Base-by-base conservation (phyloP, 352 stramenopile species). In the Plasmopara muralis region DNA sequence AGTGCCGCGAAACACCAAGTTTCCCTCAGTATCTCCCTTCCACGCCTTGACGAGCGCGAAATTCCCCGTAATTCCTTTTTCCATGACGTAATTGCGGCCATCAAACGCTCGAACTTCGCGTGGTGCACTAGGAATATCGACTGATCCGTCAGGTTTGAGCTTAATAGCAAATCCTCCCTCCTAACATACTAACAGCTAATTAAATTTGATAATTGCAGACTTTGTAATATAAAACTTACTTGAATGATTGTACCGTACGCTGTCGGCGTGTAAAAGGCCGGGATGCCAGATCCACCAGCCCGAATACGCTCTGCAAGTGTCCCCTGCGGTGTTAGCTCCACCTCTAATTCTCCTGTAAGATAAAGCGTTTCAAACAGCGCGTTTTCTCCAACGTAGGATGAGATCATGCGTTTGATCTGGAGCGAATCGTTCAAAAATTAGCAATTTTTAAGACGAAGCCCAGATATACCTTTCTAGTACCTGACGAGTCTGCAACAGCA, bases 321-420 rank as follows among this genome's bases (percentile, higher is more conserved):
- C 51, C 95, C 95, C 71, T 98, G 93, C 2, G 95, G 95, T n/a
- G 91, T 97, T 16, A 98, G 75, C 65, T 98, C 95, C n/a, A 98
- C 88, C 68, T 98, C 90, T 16, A 98, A 64, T 49, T 92, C 48
- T 10, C 90, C 93, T 31, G 76, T 95, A 28, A 97, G 79, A 61
- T 97, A 97, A 14, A 95, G 72, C 43, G 91, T 85, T 60, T 97
- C 89, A 53, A 97, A 97, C 8, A 95, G 57, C 44, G 96, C 95
- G 62, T 98, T 98, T 66, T 98, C 95, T 20, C 95, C 95, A 4
- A 98, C 95, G 66, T 98, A 98, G 12, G 77, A 95, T 47, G 84
- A 96, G 43, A 98, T 97, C 86, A 98, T 97, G 40, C 89, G 76
- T 65, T 98, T 98, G 37, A 98, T 95, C 78, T 89, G 25, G 6